Conservation (phyloP, 805 yeast species). For the Ogataea salicorniae region DNA sequence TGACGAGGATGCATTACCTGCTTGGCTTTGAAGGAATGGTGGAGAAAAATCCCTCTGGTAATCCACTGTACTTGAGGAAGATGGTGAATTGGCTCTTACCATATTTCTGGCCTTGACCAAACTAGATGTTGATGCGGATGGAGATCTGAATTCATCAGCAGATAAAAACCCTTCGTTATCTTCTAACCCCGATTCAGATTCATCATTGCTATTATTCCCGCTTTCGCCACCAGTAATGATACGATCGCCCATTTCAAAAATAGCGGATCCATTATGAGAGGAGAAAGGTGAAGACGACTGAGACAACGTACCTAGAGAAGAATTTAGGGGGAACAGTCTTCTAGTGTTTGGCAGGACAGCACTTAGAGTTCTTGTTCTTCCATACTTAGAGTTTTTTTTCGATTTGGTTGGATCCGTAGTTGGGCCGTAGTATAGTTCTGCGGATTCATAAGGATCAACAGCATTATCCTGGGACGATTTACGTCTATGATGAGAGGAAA, state of each 20-base stretch:
- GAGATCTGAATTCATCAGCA: constrained; percentile 2
- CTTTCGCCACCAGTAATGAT: background rate
- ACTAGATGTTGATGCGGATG: constrained; percentile 19
- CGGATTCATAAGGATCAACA: constrained; percentile 58
- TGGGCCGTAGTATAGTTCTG: constrained; percentile 69
- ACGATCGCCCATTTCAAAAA: constrained; percentile 11
- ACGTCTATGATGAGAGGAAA: constrained; percentile 12
- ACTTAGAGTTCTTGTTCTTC: constrained; percentile 52
- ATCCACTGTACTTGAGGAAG: background rate
- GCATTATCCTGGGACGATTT: constrained; percentile 41
- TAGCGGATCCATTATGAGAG: constrained; percentile 12
- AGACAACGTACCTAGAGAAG: background rate
- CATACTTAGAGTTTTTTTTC: constrained; percentile 35
- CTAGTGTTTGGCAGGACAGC: constrained; percentile 28
- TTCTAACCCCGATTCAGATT: constrained; percentile 1
- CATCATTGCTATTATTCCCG: background rate
- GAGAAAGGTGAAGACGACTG: constrained; percentile 8
- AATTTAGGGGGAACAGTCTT: constrained; percentile 7
- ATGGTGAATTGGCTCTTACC: constrained; percentile 7
- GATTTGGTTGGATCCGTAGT: constrained; percentile 49
- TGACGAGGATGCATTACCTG: background rate
- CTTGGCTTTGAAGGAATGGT: too few relatives aligned
- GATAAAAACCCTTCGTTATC: background rate
- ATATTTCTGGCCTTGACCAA: constrained; percentile 12
- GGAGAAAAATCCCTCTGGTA: too few relatives aligned